These are phyloP conservation scores for Creolimax fragrantissima DNA, from an alignment of 78 protist species.

Conservation along the genomic window DNA sequence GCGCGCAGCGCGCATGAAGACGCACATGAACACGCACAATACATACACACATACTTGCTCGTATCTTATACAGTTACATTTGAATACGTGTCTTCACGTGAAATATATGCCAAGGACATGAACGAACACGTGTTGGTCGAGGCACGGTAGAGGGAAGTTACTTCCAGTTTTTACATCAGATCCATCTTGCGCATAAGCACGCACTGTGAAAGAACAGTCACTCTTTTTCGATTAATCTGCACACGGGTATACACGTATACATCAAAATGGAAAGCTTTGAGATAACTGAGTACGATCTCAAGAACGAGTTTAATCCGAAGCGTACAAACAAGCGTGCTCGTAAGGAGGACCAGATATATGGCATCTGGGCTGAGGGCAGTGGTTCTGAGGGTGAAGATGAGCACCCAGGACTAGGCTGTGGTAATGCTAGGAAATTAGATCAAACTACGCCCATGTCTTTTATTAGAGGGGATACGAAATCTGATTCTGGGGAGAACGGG, in stretches of 20 bases:
- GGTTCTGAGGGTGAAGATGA: not conserved
- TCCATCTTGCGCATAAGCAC: too few relatives aligned
- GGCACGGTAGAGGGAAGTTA: too few relatives aligned
- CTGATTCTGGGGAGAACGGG: not conserved
- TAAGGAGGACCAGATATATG: not conserved
- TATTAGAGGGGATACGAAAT: too few relatives aligned
- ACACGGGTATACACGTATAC: not conserved
- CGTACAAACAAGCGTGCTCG: not conserved
- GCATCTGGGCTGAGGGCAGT: not conserved
- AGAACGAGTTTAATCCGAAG: not conserved
- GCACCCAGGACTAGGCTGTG: not conserved
- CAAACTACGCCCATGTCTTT: not conserved
- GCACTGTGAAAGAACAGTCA: too few relatives aligned
- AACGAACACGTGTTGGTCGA: too few relatives aligned
- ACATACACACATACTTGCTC: not conserved
- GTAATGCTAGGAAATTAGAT: not conserved
- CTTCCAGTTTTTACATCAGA: too few relatives aligned
- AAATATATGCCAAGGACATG: too few relatives aligned
- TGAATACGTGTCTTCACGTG: too few relatives aligned
- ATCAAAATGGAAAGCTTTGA: not conserved
- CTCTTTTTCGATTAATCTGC: too few relatives aligned
- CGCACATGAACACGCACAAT: not conserved
- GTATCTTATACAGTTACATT: too few relatives aligned
- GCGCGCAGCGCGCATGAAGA: not conserved
- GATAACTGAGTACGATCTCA: not conserved